A percentile compares a stretch with the other conserved stretches of the same genome.
phyloP scores from a whole-genome alignment of 768 basidiomycete genomes.

The Sistotremastrum suecicum region DNA sequence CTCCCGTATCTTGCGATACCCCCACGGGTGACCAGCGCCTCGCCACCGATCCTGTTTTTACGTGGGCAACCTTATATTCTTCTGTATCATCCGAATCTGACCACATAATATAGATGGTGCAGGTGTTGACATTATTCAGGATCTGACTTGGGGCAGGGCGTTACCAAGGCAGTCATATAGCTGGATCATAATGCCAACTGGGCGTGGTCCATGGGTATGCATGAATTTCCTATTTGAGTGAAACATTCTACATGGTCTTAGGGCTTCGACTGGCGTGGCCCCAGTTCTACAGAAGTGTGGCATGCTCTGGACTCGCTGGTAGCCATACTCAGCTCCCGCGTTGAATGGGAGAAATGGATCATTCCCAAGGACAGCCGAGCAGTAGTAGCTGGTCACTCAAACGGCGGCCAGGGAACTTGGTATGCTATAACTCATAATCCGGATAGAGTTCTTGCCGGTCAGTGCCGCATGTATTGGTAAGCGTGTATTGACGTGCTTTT shows the following conservation, averaged over 20 bases:
- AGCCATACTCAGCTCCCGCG: constrained; percentile 24
- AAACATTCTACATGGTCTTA: constrained; percentile 14
- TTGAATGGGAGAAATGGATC: constrained; percentile 27
- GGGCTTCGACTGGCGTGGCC: constrained; percentile 92
- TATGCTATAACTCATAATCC: constrained; percentile 65
- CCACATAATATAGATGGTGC: constrained; percentile 52
- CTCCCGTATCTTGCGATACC: too few relatives aligned
- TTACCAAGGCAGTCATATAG: constrained; percentile 41
- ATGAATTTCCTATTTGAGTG: background rate
- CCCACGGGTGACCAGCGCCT: too few relatives aligned
- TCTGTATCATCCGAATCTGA: too few relatives aligned
- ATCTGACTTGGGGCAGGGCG: constrained; percentile 47
- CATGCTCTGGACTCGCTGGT: constrained; percentile 41
- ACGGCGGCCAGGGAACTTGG: constrained; percentile 87
- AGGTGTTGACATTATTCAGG: constrained; percentile 53
- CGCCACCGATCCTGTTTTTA: too few relatives aligned
- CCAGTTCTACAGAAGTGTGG: constrained; percentile 62
- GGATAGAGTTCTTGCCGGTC: constrained; percentile 55
- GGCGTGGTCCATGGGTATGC: constrained; percentile 68
- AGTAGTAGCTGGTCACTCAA: constrained; percentile 81
- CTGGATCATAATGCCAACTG: constrained; percentile 77
- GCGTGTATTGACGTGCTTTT: background rate
- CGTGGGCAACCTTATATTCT: too few relatives aligned
- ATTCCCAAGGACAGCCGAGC: constrained; percentile 28
- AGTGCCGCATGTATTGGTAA: constrained; percentile 9